Conservation (phyloP, 768 basidiomycete genomes). For the Zangia roseola region DNA sequence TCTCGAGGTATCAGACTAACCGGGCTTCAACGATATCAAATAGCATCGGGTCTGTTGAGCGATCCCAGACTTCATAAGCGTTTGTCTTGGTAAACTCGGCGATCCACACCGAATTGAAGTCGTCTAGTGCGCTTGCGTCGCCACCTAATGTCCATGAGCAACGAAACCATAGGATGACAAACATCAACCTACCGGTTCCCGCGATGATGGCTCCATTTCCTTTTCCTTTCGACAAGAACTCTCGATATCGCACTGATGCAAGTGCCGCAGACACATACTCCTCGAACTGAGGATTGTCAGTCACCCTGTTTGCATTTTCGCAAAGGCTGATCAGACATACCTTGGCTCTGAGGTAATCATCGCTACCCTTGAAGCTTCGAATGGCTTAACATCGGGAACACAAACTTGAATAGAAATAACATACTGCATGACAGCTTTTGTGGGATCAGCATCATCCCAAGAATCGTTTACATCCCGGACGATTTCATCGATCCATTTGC, state of each 20-base stretch:
- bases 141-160: constrained; percentile 41
- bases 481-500: constrained; percentile 98
- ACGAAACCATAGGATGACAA: background rate
- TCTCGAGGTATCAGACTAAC: constrained; percentile 38
- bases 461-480: constrained; percentile 81
- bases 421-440: constrained; percentile 61
- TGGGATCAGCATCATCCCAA: constrained; percentile 68
- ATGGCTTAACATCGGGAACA: background rate
- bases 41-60: constrained; percentile 84
- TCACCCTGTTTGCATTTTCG: background rate
- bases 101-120: constrained; percentile 89
- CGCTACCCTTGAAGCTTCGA: constrained; percentile 86
- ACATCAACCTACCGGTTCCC: constrained; percentile 44
- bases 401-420: constrained; percentile 26
- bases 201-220: constrained; percentile 62
- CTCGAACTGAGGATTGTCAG: constrained; percentile 55
- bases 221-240: constrained; percentile 75
- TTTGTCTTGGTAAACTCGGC: constrained; percentile 84
- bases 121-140: constrained; percentile 59
- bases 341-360: constrained; percentile 90
- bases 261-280: constrained; percentile 92
- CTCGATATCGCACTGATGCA: constrained; percentile 85
- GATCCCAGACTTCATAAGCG: constrained; percentile 89
- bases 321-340: constrained; percentile 35
- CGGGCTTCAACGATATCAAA: constrained; percentile 96